These are phyloP conservation scores for Trypanosoma avium DNA, from an alignment of 208 protist genomes.

Conservation along the genomic window DNA sequence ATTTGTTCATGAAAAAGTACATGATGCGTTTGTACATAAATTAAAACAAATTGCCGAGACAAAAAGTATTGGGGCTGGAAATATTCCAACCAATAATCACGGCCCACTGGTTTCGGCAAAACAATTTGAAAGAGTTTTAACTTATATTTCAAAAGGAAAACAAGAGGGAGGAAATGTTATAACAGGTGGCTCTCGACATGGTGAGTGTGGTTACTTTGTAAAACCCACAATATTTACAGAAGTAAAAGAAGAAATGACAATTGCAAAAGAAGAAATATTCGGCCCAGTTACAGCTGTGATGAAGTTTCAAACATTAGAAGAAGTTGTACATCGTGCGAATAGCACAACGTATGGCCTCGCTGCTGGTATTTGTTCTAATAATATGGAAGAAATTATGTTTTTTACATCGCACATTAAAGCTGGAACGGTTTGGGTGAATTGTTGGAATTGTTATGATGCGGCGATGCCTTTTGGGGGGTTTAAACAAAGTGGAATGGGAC, in stretches of 20 bases:
- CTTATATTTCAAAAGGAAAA: constrained; percentile 78
- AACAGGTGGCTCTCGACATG: constrained; percentile 50
- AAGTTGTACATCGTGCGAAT: constrained; percentile 82
- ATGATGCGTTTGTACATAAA: constrained; percentile 77
- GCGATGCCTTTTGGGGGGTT: constrained; percentile 83
- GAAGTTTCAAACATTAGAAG: constrained; percentile 80
- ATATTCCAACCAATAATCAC: constrained; percentile 43
- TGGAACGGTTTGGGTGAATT: constrained; percentile 90
- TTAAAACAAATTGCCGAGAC: constrained; percentile 52
- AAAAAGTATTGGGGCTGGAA: constrained; percentile 57
- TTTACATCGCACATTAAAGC: constrained; percentile 57
- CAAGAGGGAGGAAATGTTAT: constrained; percentile 71
- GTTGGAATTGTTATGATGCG: constrained; percentile 79
- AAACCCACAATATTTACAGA: constrained; percentile 82
- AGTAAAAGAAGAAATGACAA: constrained; percentile 70
- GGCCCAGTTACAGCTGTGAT: constrained; percentile 85
- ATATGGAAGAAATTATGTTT: constrained; percentile 68
- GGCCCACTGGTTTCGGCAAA: constrained; percentile 70
- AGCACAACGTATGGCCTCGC: constrained; percentile 81
- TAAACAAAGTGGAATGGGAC: constrained; percentile 85
- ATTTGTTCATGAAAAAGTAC: constrained; percentile 79
- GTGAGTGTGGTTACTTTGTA: constrained; percentile 80
- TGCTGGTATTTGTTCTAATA: constrained; percentile 75
- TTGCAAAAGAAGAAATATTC: constrained; percentile 89
- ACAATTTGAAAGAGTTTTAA: constrained; percentile 70